Conservation (phyloP, 345 rosid species). For the Punica granatum region DNA sequence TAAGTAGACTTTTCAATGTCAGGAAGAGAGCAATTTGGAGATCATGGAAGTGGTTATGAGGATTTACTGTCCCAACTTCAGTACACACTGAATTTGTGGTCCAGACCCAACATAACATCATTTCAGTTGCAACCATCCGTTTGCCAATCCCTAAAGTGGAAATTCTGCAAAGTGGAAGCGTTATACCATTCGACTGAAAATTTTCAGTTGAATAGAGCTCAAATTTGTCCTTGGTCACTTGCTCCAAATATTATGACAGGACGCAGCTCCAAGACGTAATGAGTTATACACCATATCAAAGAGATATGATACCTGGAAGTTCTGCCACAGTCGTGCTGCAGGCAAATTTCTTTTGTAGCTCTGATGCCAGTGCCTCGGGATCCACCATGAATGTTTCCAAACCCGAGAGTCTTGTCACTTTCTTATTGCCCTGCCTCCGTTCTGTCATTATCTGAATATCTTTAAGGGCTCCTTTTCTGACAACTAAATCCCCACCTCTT, state of each 20-base stretch:
- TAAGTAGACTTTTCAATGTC: neutral
- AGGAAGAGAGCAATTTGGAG: neutral
- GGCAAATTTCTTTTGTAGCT: constrained; percentile 95
- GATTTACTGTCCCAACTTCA: neutral
- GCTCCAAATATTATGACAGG: neutral
- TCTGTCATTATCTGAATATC: constrained; percentile 83
- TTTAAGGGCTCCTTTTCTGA: constrained; percentile 74
- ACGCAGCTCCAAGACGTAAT: neutral
- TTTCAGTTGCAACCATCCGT: neutral
- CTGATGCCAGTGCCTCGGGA: constrained; percentile 83
- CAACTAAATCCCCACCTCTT: constrained; percentile 65
- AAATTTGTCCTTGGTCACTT: neutral
- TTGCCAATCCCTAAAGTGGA: neutral
- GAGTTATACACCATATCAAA: neutral
- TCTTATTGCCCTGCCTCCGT: constrained; percentile 90
- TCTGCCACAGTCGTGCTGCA: constrained; percentile 84
- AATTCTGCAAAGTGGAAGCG: neutral
- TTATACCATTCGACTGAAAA: neutral
- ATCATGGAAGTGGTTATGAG: neutral
- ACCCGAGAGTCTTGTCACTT: constrained; percentile 78
- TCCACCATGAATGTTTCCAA: constrained; percentile 70
- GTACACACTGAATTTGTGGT: neutral
- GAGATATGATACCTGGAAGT: constrained; percentile 50
- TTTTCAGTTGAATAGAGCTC: neutral
- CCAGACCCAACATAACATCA: neutral